Evolutionary conservation across 73 alveolate species (phyloP).

Genomic region (Urostyla sp.): DNA sequence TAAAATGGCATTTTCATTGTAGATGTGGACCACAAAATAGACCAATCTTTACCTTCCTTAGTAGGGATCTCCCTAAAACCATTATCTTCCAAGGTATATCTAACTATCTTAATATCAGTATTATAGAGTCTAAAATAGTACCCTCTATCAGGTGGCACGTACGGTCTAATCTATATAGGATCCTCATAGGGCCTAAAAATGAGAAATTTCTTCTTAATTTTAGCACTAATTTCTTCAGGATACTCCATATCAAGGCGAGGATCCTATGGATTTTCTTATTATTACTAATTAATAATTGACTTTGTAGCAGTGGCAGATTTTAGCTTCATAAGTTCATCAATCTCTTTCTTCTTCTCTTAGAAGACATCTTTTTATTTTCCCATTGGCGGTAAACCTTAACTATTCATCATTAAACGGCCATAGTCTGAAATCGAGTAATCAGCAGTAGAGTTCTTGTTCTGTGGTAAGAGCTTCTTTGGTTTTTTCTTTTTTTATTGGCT

Average conservation of each 20-base stretch:
- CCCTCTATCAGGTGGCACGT: constrained; percentile 65
- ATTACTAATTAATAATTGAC: no score
- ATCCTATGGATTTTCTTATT: constrained; percentile 19
- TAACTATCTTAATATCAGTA: constrained; percentile 52
- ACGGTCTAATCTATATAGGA: constrained; percentile 59
- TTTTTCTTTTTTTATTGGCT: neutral
- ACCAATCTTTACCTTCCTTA: constrained; percentile 39
- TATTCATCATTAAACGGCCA: no score
- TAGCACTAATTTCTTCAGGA: constrained; percentile 10
- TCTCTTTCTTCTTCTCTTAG: no score
- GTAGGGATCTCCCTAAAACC: constrained; percentile 53
- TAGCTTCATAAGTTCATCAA: no score
- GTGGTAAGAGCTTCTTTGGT: no score
- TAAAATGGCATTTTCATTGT: constrained; percentile 37
- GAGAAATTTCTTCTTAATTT: constrained; percentile 37
- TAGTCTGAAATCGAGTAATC: no score
- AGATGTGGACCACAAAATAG: constrained; percentile 58
- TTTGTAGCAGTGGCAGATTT: no score
- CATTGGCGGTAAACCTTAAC: no score
- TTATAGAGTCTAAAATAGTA: constrained; percentile 55
- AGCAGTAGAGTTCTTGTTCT: no score
- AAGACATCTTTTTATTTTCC: no score
- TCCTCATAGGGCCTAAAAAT: constrained; percentile 67
- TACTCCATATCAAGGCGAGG: neutral
- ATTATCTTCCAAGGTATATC: constrained; percentile 65